A percentile compares a stretch with the other conserved stretches of the same genome.
phyloP scores from a whole-genome alignment of 495 filamentous ascomycete species.

The Parathielavia hyrcaniae region DNA sequence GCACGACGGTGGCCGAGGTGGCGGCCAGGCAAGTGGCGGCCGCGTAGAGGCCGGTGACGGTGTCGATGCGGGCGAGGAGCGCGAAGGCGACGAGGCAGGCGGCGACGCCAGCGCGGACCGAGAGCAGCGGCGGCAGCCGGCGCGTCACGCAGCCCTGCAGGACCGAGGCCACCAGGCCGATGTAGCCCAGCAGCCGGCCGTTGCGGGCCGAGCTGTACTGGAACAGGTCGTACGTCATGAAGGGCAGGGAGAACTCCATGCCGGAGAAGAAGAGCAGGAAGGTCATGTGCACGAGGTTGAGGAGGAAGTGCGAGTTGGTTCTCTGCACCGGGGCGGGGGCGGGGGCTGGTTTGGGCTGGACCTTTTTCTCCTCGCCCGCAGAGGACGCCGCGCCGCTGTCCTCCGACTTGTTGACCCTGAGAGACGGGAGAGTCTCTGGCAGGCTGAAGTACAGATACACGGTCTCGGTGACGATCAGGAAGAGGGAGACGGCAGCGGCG shows the following conservation, averaged over 20 bases:
- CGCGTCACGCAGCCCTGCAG: constrained; percentile 83
- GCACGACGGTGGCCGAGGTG: constrained; percentile 90
- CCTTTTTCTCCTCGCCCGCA: constrained; percentile 22
- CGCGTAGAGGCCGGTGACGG: constrained; percentile 62
- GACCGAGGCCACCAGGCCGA: constrained; percentile 85
- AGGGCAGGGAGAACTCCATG: constrained; percentile 92
- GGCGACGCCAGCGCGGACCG: constrained; percentile 70
- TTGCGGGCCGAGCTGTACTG: constrained; percentile 68
- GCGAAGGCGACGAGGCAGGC: constrained; percentile 74
- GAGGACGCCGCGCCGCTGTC: constrained; percentile 5
- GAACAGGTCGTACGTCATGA: constrained; percentile 94
- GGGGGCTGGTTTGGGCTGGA: constrained; percentile 18
- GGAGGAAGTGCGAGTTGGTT: constrained; percentile 74
- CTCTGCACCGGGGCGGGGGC: constrained; percentile 35
- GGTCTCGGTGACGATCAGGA: constrained; percentile 78
- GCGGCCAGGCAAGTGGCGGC: constrained; percentile 78
- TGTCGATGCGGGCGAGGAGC: constrained; percentile 61
- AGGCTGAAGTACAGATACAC: constrained; percentile 78
- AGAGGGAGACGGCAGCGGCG: constrained; percentile 76
- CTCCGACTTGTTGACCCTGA: constrained; percentile 33
- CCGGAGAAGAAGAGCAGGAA: constrained; percentile 97
- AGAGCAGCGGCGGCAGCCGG: constrained; percentile 67
- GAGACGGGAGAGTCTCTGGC: constrained; percentile 76
- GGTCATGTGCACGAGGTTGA: constrained; percentile 79
- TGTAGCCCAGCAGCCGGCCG: constrained; percentile 83